Evolutionary conservation across 345 rosid species (phyloP).

Genomic region (Aurinia saxatilis): DNA sequence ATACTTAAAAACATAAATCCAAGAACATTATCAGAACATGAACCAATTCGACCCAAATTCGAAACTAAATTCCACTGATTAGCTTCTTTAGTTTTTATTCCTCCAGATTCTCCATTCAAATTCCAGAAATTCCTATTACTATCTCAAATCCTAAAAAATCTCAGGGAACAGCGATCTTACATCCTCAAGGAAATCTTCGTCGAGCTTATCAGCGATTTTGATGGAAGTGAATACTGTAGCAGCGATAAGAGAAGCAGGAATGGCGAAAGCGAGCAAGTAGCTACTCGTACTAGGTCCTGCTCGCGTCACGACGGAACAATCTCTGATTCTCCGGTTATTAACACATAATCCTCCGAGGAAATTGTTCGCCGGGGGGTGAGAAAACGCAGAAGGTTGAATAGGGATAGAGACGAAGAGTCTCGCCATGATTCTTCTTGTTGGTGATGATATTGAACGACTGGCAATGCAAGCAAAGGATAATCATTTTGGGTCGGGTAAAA

Average conservation of each 20-base stretch:
- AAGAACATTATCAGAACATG: background rate
- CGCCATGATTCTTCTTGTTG: slow-evolving; percentile 29
- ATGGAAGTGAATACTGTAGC: slow-evolving; percentile 58
- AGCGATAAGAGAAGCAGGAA: slow-evolving; percentile 67
- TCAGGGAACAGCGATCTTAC: slow-evolving; percentile 28
- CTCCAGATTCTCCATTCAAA: background rate
- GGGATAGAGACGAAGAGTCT: slow-evolving; percentile 36
- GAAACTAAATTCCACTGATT: too few species aligned
- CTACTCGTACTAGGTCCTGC: slow-evolving; percentile 59
- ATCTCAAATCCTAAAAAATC: background rate
- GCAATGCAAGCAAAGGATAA: background rate
- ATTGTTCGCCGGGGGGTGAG: slow-evolving; percentile 7
- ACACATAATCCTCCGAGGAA: slow-evolving; percentile 12
- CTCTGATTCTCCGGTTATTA: slow-evolving; percentile 20
- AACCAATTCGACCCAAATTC: background rate
- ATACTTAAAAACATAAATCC: background rate
- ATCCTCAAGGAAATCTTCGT: slow-evolving; percentile 63
- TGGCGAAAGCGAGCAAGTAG: slow-evolving; percentile 54
- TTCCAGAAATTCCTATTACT: too few species aligned
- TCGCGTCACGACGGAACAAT: slow-evolving; percentile 40
- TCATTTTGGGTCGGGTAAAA: background rate
- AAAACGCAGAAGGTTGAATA: slow-evolving; percentile 13
- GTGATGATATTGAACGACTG: slow-evolving; percentile 6
- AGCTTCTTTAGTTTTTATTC: background rate
- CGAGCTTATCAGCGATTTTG: slow-evolving; percentile 66